Conservation (phyloP, 371 early-diverging fungal genomes). For the Mortierella sp. region DNA sequence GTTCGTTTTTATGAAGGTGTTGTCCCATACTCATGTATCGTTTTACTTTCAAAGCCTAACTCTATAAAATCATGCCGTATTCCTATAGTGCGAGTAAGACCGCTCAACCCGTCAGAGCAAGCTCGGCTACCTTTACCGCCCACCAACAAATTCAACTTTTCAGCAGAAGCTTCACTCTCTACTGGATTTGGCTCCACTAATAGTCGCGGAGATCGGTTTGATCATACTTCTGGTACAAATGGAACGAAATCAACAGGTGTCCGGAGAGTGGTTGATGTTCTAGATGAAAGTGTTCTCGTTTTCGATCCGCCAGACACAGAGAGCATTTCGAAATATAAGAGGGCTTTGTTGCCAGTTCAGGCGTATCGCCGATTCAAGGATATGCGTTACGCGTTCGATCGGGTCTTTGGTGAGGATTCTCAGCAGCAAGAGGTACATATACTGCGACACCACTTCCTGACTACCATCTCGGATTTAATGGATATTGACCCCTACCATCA, state of each 20-base stretch:
- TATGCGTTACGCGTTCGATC: constrained; percentile 70
- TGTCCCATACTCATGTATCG: neutral
- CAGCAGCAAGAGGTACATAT: constrained; percentile 65
- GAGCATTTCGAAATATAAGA: constrained; percentile 42
- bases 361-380: constrained; percentile 56
- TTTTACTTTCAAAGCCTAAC: neutral
- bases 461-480: no score
- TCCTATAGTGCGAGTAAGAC: constrained; percentile 68
- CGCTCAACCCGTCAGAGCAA: constrained; percentile 65
- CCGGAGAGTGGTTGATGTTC: constrained; percentile 68
- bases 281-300: constrained; percentile 72
- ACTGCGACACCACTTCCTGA: neutral
- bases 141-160: constrained; percentile 53
- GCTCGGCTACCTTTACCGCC: constrained; percentile 49
- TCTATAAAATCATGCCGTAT: neutral
- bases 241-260: constrained; percentile 27
- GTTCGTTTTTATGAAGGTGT: constrained; percentile 7
- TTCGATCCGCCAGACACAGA: constrained; percentile 74
- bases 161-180: constrained; percentile 47
- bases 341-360: constrained; percentile 33
- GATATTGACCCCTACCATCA: neutral
- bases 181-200: constrained; percentile 10
- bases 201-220: constrained; percentile 9
- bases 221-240: constrained; percentile 3
- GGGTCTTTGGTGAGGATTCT: constrained; percentile 67